These are phyloP conservation scores for Solanum etuberosum DNA, from an alignment of 257 asterid genomes.

Conservation along the genomic window DNA sequence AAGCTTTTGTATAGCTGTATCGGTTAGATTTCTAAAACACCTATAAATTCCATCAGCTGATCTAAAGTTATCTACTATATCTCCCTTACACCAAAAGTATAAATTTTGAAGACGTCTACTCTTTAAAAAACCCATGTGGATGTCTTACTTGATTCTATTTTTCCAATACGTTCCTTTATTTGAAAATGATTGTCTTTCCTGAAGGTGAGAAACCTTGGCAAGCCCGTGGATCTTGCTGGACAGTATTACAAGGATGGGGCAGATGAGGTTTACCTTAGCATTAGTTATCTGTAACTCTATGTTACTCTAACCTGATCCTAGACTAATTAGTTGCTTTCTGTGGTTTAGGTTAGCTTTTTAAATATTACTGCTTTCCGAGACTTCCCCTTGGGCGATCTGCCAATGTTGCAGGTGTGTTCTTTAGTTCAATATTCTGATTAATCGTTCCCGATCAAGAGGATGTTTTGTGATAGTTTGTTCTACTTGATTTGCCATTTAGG, in stretches of 20 bases:
- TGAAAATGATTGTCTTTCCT: constrained; percentile 6
- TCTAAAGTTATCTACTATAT: neutral
- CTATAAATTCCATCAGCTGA: neutral
- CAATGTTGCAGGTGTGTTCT: constrained; percentile 72
- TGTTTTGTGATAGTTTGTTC: neutral
- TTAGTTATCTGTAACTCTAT: neutral
- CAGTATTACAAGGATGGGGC: constrained; percentile 92
- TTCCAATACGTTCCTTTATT: neutral
- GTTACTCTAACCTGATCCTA: neutral
- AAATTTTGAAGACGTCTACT: neutral
- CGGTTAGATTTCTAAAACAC: neutral
- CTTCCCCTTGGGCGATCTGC: constrained; percentile 94
- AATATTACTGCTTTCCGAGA: constrained; percentile 95
- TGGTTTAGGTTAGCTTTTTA: constrained; percentile 74
- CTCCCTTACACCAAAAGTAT: neutral
- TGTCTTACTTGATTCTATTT: neutral
- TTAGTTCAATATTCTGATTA: neutral
- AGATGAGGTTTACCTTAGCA: constrained; percentile 63
- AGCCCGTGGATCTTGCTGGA: constrained; percentile 94
- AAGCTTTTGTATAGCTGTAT: neutral
- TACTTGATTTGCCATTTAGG: constrained; percentile 30
- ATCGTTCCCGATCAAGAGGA: neutral
- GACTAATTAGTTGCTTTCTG: neutral
- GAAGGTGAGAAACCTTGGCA: constrained; percentile 97
- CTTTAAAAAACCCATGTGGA: neutral